These are phyloP conservation scores for Populus nigra DNA, from an alignment of 345 rosid species.

Conservation along the genomic window DNA sequence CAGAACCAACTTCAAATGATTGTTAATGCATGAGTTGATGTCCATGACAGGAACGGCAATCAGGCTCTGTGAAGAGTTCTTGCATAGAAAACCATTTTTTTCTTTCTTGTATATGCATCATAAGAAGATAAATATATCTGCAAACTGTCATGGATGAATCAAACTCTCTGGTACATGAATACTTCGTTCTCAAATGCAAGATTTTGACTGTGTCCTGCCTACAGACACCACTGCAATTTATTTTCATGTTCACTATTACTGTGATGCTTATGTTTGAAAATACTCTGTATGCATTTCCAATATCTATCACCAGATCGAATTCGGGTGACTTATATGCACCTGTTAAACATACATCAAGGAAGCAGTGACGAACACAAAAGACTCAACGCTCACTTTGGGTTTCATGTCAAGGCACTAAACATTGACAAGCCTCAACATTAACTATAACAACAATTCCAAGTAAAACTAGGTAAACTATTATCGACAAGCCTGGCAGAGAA, in stretches of 20 bases:
- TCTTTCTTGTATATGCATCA: neutral
- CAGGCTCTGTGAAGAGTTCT: neutral
- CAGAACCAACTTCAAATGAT: neutral
- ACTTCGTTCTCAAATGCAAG: neutral
- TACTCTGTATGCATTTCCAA: no score
- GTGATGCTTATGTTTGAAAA: neutral
- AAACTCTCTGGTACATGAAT: neutral
- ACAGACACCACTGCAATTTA: neutral
- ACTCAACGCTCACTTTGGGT: neutral
- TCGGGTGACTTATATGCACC: neutral
- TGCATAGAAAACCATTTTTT: neutral
- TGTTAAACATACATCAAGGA: neutral
- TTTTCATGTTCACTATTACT: neutral
- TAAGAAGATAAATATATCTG: neutral
- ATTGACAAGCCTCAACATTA: no score
- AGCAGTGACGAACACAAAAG: neutral
- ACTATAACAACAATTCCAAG: neutral
- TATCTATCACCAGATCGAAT: neutral
- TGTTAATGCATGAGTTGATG: neutral
- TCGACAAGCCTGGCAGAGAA: neutral
- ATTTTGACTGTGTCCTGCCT: neutral
- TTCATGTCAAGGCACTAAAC: neutral
- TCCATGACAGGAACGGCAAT: neutral
- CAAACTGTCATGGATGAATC: neutral
- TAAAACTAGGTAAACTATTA: neutral